Evolutionary conservation across 1,284 basidiomycete genomes (phyloP), one percentile per base, ranked within the genome.

Genomic region (Inonotus obliquus): DNA sequence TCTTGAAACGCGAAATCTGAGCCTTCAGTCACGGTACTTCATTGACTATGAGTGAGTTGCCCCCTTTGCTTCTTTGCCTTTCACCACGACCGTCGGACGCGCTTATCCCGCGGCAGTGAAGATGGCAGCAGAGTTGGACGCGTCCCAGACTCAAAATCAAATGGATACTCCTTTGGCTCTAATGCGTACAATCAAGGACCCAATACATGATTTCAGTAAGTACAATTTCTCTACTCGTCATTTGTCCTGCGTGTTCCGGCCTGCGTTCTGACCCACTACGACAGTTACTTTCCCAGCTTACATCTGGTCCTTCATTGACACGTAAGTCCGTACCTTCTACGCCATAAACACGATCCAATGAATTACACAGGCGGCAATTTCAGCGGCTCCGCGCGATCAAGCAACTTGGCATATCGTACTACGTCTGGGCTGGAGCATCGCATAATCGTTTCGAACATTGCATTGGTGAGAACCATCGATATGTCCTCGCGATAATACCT

Each of bases 381-480:
- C 90, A 92, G 67, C 78, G 89, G 10, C 76, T 92, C 44, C 78
- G 89, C 27, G 72, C 81, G 61, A 81, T 92, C 67, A 91, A 91
- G 67, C 91, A 92, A 68, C 81, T 92, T 2, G 91, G 90, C 0
- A 82, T 88, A 3, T 81, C 85, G 0, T 86, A 84, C 67, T 84
- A 83, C 65, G 87, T 92, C 27, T 92, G 87, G 81, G 84, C 86
- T 0, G 80, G 86, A 2, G 90, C 87, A 0, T 80, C 85, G 0
- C 91, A 92, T 68, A 91, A 85, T 65, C 81, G 90, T 0, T 92
- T 92, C 65, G 90, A 92, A 67, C 91, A 92, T 68, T 86, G 81
- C 65, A 75, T 92, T 19, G 90, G 89, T 88, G 61, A 44, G 41
- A 53, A 80, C 63, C 17, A 13, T 7, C 25, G 62, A 25, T 29